Conservation (phyloP, 768 basidiomycete species). For the Xerocomellus chrysenteron region DNA sequence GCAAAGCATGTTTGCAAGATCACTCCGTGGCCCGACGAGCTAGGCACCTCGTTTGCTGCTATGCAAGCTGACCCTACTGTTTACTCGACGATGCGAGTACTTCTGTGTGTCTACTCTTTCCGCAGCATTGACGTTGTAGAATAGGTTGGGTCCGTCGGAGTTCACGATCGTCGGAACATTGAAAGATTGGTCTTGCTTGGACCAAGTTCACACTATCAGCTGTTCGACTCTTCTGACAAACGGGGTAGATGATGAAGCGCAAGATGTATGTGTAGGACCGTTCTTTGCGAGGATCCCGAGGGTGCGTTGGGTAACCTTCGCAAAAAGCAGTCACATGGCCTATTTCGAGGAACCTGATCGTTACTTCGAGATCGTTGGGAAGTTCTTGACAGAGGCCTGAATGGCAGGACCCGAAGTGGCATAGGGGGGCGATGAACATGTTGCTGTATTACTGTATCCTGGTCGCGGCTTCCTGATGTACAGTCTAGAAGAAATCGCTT, state of each 20-base stretch:
- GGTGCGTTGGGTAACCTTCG: conserved; percentile 37
- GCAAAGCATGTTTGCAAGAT: conserved; percentile 36
- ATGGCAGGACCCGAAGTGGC: neutral
- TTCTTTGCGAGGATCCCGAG: conserved; percentile 35
- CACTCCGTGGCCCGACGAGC: conserved; percentile 35
- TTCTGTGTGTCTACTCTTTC: neutral
- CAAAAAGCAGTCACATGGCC: conserved; percentile 21
- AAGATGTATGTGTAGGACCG: conserved; percentile 34
- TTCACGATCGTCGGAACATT: conserved; percentile 41
- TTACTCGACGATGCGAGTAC: conserved; percentile 33
- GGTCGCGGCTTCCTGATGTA: neutral
- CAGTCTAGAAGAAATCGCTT: neutral
- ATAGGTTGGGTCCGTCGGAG: conserved; percentile 30
- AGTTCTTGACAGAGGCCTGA: conserved; percentile 11
- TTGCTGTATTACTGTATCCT: neutral
- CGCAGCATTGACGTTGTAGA: neutral
- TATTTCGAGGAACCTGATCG: conserved; percentile 17
- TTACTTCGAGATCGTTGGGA: conserved; percentile 19
- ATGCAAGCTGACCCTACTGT: conserved; percentile 34
- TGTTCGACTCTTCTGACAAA: conserved; percentile 41
- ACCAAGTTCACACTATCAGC: conserved; percentile 40
- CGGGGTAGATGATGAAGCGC: conserved; percentile 38
- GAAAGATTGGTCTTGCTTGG: conserved; percentile 47
- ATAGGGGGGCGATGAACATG: neutral
- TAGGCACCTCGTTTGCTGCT: conserved; percentile 24